These are phyloP conservation scores for Quercus glauca DNA, from an alignment of 306 rosid species.

Conservation along the genomic window DNA sequence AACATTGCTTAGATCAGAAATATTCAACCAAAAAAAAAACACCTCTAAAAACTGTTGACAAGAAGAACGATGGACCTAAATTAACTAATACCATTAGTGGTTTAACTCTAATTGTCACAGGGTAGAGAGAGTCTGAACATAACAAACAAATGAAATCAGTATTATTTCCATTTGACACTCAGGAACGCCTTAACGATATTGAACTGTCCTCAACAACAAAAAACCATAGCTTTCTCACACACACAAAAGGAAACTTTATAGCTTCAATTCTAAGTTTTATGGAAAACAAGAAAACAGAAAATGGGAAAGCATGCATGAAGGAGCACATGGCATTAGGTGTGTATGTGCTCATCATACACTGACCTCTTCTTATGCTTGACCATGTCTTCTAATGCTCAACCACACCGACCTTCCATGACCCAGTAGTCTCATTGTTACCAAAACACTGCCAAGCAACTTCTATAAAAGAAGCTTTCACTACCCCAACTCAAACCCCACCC, in stretches of 20 bases:
- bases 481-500: constrained; percentile 1
- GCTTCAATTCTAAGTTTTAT: not conserved
- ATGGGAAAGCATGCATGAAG: not conserved
- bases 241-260: not conserved
- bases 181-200: too few species aligned
- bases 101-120: too few species aligned
- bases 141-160: too few species aligned
- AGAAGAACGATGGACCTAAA: too few species aligned
- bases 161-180: too few species aligned
- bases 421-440: constrained; percentile 7
- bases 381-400: constrained; percentile 13
- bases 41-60: too few species aligned
- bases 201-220: not conserved
- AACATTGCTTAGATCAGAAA: too few species aligned
- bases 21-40: too few species aligned
- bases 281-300: constrained; percentile 1
- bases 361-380: constrained; percentile 32
- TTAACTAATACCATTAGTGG: too few species aligned
- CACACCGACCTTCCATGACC: constrained; percentile 1
- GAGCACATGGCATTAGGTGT: constrained; percentile 36
- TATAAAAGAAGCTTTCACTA: constrained; percentile 25
- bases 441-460: constrained; percentile 14
- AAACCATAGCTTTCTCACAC: not conserved
- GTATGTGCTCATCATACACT: constrained; percentile 11
- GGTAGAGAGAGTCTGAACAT: too few species aligned